Conservation (phyloP, 2,329 filamentous ascomycete genomes). For the Alternaria dauci region DNA sequence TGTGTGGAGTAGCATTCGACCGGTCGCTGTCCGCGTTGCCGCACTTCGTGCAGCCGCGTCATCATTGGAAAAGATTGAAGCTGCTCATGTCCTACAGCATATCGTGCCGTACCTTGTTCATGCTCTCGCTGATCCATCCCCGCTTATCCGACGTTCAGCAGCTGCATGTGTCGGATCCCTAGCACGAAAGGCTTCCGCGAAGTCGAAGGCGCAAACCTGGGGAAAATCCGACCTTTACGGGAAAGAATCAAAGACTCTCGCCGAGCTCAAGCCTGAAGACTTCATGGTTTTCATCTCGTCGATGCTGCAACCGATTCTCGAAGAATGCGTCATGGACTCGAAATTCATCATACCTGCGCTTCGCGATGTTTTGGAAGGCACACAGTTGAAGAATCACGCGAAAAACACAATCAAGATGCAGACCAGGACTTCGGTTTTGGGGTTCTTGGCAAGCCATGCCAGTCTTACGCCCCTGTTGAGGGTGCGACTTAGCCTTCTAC, state of each 20-base stretch:
- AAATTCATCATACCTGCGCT: slow-evolving; percentile 73
- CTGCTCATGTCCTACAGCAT: slow-evolving; percentile 73
- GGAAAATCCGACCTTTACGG: slow-evolving; percentile 66
- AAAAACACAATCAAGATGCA: slow-evolving; percentile 63
- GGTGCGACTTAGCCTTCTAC: slow-evolving; percentile 77
- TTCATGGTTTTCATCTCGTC: slow-evolving; percentile 65
- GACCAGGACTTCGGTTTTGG: slow-evolving; percentile 70
- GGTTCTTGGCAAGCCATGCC: slow-evolving; percentile 77
- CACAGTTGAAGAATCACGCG: slow-evolving; percentile 47
- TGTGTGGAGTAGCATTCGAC: slow-evolving; percentile 76
- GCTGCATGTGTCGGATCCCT: slow-evolving; percentile 65
- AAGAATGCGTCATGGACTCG: slow-evolving; percentile 85
- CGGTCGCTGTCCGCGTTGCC: slow-evolving; percentile 71
- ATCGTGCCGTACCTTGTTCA: slow-evolving; percentile 82
- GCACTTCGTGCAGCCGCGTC: slow-evolving; percentile 68
- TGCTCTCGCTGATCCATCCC: slow-evolving; percentile 77
- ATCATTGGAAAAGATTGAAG: slow-evolving; percentile 43
- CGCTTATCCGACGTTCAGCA: slow-evolving; percentile 78
- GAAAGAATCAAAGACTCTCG: slow-evolving; percentile 56
- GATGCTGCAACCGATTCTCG: slow-evolving; percentile 76
- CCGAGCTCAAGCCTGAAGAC: slow-evolving; percentile 68
- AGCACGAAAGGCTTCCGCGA: slow-evolving; percentile 24
- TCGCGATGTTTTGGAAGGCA: slow-evolving; percentile 66
- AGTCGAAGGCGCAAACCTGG: slow-evolving; percentile 30
- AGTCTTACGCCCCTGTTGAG: slow-evolving; percentile 71